A percentile compares a stretch with the other conserved stretches of the same genome.
Conservation (phyloP, 352 stramenopile species). For the Thraustotheca clavata region DNA sequence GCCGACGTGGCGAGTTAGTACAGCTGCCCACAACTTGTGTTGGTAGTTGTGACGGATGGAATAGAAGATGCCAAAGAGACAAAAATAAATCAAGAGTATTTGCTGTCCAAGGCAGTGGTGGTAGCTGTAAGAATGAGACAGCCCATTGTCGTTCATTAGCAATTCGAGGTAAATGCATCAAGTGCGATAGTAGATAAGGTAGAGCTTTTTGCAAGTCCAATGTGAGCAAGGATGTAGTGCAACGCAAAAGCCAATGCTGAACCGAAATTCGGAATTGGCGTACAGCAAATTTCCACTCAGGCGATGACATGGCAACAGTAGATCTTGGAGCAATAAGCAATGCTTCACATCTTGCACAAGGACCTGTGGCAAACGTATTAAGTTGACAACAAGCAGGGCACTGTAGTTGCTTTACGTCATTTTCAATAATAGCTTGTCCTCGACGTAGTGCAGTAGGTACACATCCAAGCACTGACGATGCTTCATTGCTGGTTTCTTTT, state of each 20-base stretch:
- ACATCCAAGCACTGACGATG: slow-evolving; percentile 52
- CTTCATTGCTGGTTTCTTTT: slow-evolving; percentile 69
- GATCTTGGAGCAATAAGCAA: slow-evolving; percentile 69
- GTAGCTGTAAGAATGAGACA: slow-evolving; percentile 74
- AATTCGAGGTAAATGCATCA: slow-evolving; percentile 77
- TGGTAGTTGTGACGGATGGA: slow-evolving; percentile 75
- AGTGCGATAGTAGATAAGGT: slow-evolving; percentile 77
- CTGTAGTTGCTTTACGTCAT: slow-evolving; percentile 29
- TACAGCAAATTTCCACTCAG: slow-evolving; percentile 71
- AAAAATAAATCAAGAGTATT: slow-evolving; percentile 80
- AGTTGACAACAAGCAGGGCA: slow-evolving; percentile 68
- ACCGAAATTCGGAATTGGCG: slow-evolving; percentile 62
- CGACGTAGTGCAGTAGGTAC: slow-evolving; percentile 71
- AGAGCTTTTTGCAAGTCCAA: slow-evolving; percentile 62
- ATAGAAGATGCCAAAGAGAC: slow-evolving; percentile 78
- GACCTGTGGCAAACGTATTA: slow-evolving; percentile 47
- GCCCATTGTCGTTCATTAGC: slow-evolving; percentile 73
- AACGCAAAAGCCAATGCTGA: slow-evolving; percentile 76
- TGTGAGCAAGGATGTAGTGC: slow-evolving; percentile 47
- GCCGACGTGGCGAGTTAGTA: background rate
- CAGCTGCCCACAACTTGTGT: slow-evolving; percentile 4
- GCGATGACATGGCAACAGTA: slow-evolving; percentile 65
- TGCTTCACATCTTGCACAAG: slow-evolving; percentile 63
- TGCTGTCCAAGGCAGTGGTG: slow-evolving; percentile 62
- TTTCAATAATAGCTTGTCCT: slow-evolving; percentile 67